Evolutionary conservation across 192 early-diverging fungal genomes (phyloP), one percentile per base, ranked within the genome.

Genomic region (Backusella macrospora): DNA sequence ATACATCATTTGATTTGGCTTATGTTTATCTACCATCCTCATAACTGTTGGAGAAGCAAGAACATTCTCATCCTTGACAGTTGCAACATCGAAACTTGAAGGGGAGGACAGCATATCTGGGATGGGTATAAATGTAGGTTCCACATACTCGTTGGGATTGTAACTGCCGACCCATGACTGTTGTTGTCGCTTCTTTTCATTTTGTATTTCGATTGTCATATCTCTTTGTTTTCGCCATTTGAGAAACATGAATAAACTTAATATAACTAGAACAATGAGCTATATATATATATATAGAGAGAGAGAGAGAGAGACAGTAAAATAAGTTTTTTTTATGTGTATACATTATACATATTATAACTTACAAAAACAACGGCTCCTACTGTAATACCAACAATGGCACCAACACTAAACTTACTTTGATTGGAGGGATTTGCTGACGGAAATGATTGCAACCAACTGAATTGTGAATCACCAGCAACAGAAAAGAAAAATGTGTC

Each of bases 151-250:
- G 26, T 13, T 59, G 0, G 52, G 52, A 26, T 12, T 59, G 26
- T 59, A 59, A 13, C 3, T 12, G 13, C 52, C 52, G 21, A 59
- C 52, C 52, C 52, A 59, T 2, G 52, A 59, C 12, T 59, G 52
- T 26, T 21, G 21, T 12, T 59, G 21, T 26, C 23, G 52, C 1
- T 59, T 13, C 52, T 59, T 59, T 21, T 59, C 52, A 23, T 59
- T 59, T 23, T 26, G 52, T 13, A 59, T 12, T 59, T 59, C 52
- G 21, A 12, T 59, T 59, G 2, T 59, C 26, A 8, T 59, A 13
- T 59, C 52, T 12, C 26, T 59, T 59, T 26, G 21, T 59, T 59
- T 59, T 59, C 52, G 18, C 52, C 52, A 59, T 59, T 59, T 59
- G 52, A 59, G 21, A 59, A 59, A 59, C 26, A 59, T 23, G 52